Evolutionary conservation across 805 yeast species (phyloP).

Genomic region (Candida loeiensis): DNA sequence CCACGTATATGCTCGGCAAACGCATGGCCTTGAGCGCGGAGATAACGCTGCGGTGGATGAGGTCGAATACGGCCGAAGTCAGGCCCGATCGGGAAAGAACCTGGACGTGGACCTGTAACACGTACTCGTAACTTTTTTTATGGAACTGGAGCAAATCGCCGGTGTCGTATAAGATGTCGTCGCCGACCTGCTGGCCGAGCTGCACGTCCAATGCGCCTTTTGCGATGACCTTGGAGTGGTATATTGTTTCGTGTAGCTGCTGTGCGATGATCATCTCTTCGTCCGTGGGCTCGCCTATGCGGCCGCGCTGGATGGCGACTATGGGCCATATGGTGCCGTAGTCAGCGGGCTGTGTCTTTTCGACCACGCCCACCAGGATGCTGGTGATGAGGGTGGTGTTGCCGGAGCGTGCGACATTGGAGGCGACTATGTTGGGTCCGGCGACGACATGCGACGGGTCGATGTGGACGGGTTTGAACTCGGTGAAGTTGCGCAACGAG

Average conservation of each 20-base stretch:
- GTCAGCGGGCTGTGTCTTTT: slow-evolving; percentile 33
- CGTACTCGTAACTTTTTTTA: slow-evolving; percentile 16
- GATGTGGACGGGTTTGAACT: slow-evolving; percentile 58
- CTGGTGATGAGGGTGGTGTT: slow-evolving; percentile 71
- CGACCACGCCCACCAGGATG: slow-evolving; percentile 64
- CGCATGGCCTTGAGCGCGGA: slow-evolving; percentile 56
- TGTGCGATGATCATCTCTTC: slow-evolving; percentile 81
- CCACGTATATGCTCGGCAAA: slow-evolving; percentile 67
- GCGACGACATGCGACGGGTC: slow-evolving; percentile 19
- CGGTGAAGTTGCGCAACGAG: slow-evolving; percentile 62
- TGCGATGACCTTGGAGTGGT: slow-evolving; percentile 53
- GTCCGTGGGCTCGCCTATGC: slow-evolving; percentile 76
- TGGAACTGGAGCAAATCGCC: slow-evolving; percentile 16
- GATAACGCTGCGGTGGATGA: slow-evolving; percentile 66
- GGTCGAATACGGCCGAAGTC: slow-evolving; percentile 61
- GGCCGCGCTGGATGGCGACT: slow-evolving; percentile 73
- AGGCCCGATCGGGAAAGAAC: slow-evolving; percentile 74
- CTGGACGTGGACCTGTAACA: slow-evolving; percentile 64
- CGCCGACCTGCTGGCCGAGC: slow-evolving; percentile 16
- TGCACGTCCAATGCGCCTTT: slow-evolving; percentile 23
- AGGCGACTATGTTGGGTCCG: slow-evolving; percentile 49
- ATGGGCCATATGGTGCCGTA: slow-evolving; percentile 57
- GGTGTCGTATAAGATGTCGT: slow-evolving; percentile 23
- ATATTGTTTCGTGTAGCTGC: slow-evolving; percentile 54
- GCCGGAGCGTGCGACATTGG: slow-evolving; percentile 67